Evolutionary conservation across 1,284 basidiomycete genomes (phyloP), one percentile per base, ranked within the genome.

Genomic region (Boletus subluridellus): DNA sequence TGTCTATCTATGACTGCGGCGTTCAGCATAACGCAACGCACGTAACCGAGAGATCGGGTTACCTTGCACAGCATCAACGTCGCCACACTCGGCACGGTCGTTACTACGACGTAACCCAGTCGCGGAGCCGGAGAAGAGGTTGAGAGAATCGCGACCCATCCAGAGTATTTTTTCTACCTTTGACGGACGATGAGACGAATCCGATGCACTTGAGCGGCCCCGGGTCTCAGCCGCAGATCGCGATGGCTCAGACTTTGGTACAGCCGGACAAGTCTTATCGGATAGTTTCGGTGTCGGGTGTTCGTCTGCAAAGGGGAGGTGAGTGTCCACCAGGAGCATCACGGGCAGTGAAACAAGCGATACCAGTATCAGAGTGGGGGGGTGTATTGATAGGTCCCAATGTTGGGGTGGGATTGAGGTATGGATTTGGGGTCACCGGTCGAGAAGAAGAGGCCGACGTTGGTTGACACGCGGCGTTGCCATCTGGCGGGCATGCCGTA

Each of bases 141-240:
- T 62, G 49, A 74, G 61, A 1, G 69, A 68, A 24, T 67, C 68
- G 32, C 69, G 73, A 24, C 70, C 66, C 59, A 72, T 73, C 46
- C 70, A 76, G 1, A 77, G 64, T 24, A 74, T 68, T 54, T 69
- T 76, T 47, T 76, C 75, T 32, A 50, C 47, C 28, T 52, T 52
- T 14, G 45, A 51, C 28, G 28, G 50, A 15, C 50, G 70, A 6
- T 49, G 28, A 1, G 57, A 49, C n/a, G 54, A 12, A 15, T 64
- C 68, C 7, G 60, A 24, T 2, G 48, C 30, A 30, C 37, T 41
- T 2, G 55, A 3, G 1, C 54, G 61, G 5, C 8, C 28, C 42
- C 57, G 57, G 6, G 54, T 17, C n/a, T 66, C 67, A 7, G 48
- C 11, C 24, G 46, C 21, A 45, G 39, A 49, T 42, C 50, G 62